These are phyloP conservation scores for Fusarium sororula DNA, from an alignment of 2,329 filamentous ascomycete genomes.

Conservation along the genomic window DNA sequence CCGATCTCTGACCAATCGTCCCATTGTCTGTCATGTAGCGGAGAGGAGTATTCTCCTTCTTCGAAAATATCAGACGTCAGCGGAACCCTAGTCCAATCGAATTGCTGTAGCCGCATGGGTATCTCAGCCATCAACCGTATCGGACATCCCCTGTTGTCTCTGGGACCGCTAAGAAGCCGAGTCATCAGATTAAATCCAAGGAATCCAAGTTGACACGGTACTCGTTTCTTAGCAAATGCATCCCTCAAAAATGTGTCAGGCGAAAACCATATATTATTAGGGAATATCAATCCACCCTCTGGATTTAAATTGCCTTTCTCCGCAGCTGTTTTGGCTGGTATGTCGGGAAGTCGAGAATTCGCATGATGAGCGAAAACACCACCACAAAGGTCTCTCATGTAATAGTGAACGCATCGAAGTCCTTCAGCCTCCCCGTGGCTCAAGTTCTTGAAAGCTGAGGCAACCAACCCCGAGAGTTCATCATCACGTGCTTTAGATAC, in stretches of 20 bases:
- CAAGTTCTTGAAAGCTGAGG: background rate
- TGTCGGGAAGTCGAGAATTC: rapidly evolving
- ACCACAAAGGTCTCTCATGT: background rate
- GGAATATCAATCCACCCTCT: background rate
- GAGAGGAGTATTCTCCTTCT: too few species aligned
- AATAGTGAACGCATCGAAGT: background rate
- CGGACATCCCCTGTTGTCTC: background rate
- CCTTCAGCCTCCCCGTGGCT: background rate
- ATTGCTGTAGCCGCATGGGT: background rate
- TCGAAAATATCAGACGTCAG: background rate
- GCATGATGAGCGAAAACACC: rapidly evolving
- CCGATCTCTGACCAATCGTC: background rate
- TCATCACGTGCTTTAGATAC: rapidly evolving
- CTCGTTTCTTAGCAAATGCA: rapidly evolving
- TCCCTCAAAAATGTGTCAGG: rapidly evolving
- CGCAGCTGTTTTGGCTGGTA: rapidly evolving
- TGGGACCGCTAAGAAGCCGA: background rate
- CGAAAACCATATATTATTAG: background rate
- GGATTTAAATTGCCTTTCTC: background rate
- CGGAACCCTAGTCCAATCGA: too few species aligned
- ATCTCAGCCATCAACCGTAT: rapidly evolving
- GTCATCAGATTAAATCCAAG: background rate
- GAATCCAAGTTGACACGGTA: rapidly evolving
- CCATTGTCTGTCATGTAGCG: background rate
- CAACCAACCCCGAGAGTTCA: rapidly evolving